These are phyloP conservation scores for Ophiostoma tasmaniense DNA, from an alignment of 2,329 filamentous ascomycete genomes.

Conservation along the genomic window DNA sequence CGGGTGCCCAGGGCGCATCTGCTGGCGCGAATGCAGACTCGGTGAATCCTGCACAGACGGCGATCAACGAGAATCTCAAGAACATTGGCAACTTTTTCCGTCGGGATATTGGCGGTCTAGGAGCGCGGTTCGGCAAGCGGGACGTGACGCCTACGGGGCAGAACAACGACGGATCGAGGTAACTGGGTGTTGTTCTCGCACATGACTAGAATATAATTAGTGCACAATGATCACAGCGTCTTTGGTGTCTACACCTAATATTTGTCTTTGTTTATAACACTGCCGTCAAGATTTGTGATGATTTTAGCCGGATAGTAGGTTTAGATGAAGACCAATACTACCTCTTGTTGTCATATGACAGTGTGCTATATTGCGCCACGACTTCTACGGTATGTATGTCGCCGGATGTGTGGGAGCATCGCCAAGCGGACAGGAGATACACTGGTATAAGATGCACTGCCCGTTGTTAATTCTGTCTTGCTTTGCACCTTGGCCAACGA, in stretches of 20 bases:
- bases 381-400: neutral
- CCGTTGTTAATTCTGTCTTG: neutral
- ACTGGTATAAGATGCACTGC: neutral
- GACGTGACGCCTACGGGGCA: constrained; percentile 33
- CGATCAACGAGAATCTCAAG: constrained; percentile 87
- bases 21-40: constrained; percentile 18
- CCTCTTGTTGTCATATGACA: neutral
- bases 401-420: neutral
- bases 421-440: neutral
- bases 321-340: neutral
- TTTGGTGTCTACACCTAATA: too few relatives aligned
- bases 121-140: constrained; percentile 61
- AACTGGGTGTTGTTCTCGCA: too few relatives aligned
- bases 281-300: neutral
- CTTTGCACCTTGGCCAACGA: neutral
- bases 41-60: constrained; percentile 46
- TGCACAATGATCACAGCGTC: too few relatives aligned
- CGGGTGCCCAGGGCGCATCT: neutral
- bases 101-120: constrained; percentile 71
- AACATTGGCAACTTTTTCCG: constrained; percentile 96
- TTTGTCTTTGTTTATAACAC: neutral
- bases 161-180: constrained; percentile 2
- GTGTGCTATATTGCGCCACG: neutral
- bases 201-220: too few relatives aligned
- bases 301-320: neutral